Percentiles rank a stretch among this genome's conserved stretches.
Conservation (phyloP, 1,284 basidiomycete genomes). For the Moesziomyces aphidis region DNA sequence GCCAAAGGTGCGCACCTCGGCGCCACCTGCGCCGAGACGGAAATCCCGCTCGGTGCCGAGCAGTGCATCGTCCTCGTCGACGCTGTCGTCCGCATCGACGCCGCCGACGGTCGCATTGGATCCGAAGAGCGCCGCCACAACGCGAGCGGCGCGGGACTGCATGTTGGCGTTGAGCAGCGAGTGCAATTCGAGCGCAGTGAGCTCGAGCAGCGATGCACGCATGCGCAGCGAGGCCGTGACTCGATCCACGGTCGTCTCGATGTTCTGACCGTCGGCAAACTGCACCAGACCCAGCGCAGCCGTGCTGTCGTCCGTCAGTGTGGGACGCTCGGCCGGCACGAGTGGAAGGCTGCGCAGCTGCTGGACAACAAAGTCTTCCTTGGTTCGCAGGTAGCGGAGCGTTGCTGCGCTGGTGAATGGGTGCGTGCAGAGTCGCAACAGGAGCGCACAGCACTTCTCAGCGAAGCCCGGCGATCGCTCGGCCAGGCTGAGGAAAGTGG, state of each 20-base stretch:
- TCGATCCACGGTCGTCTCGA: constrained; percentile 80
- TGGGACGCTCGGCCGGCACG: constrained; percentile 44
- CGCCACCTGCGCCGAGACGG: constrained; percentile 37
- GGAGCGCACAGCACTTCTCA: constrained; percentile 84
- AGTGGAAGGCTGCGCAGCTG: constrained; percentile 80
- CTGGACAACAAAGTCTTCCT: constrained; percentile 87
- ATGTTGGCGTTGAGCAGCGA: constrained; percentile 80
- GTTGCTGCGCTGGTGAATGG: constrained; percentile 83
- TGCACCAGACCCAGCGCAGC: constrained; percentile 76
- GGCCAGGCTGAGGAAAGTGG: constrained; percentile 38
- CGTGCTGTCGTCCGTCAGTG: constrained; percentile 19
- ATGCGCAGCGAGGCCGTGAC: constrained; percentile 83
- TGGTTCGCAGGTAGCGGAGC: constrained; percentile 86
- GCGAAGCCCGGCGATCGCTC: constrained; percentile 77
- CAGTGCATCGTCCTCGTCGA: constrained; percentile 44
- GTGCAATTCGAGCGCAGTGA: constrained; percentile 89
- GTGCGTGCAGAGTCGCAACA: constrained; percentile 88
- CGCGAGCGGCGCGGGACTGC: constrained; percentile 59
- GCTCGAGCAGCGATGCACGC: constrained; percentile 85
- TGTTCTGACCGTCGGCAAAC: constrained; percentile 78
- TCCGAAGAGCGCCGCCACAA: constrained; percentile 62
- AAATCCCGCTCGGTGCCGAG: constrained; percentile 43
- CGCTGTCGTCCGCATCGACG: constrained; percentile 25
- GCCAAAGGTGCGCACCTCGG: constrained; percentile 68
- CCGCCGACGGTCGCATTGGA: constrained; percentile 36